Evolutionary conservation across 2,329 filamentous ascomycete genomes (phyloP).

Genomic region (Aspergillus arachidicola): DNA sequence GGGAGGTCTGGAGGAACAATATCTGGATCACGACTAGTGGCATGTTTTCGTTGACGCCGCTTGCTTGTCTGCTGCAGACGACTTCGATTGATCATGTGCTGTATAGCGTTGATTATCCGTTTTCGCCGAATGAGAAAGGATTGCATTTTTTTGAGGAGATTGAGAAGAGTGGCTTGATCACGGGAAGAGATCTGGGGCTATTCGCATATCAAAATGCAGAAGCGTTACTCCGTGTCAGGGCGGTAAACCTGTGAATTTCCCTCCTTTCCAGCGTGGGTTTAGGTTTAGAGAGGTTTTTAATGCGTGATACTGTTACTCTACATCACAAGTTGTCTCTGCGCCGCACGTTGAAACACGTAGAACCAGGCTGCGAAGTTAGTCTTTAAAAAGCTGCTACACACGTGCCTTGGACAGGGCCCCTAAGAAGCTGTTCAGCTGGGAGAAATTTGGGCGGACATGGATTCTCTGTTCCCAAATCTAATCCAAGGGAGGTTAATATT

Average conservation of each 20-base stretch:
- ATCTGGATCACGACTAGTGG: slow-evolving; percentile 18
- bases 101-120: slow-evolving; percentile 41
- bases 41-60: slow-evolving; percentile 8
- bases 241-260: not conserved
- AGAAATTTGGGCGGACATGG: not conserved
- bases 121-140: slow-evolving; percentile 54
- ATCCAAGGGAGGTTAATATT: not conserved
- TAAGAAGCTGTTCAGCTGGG: not conserved
- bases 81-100: slow-evolving; percentile 11
- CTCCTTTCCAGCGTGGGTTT: not conserved
- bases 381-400: not conserved
- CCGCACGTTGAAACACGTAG: not conserved
- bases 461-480: not conserved
- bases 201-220: slow-evolving; percentile 58
- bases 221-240: slow-evolving; percentile 44
- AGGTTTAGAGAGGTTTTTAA: not conserved
- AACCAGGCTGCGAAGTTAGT: not conserved
- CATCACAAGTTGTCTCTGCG: not conserved
- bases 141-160: slow-evolving; percentile 53
- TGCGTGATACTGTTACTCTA: not conserved
- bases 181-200: slow-evolving; percentile 50
- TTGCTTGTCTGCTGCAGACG: slow-evolving; percentile 10
- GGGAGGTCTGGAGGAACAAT: slow-evolving; percentile 49
- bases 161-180: slow-evolving; percentile 53
- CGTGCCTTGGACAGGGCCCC: too few relatives aligned